Base-by-base conservation (phyloP, 441 rosid genomes). In the Rhodomyrtus psidioides region DNA sequence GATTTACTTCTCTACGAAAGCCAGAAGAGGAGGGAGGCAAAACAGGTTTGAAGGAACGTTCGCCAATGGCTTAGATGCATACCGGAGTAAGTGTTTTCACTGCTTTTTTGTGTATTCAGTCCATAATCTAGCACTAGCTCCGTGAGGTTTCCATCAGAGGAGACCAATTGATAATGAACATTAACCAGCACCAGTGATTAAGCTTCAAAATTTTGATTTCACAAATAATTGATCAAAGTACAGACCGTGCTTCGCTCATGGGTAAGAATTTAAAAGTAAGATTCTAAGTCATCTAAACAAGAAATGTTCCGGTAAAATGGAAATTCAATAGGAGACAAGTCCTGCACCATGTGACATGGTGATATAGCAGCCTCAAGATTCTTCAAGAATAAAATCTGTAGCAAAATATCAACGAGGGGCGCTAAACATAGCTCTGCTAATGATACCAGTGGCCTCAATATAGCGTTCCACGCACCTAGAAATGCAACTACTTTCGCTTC, bases 381-480 rank as follows among this genome's bases (percentile, higher is more conserved):
- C 59, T 82, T 55, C 81, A 70, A 74, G 65, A 81, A 84, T 70
- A 70, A 81, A 34, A 30, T 21, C 42, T 62, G 42, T 65, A 53
- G 83, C 51, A 26, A 79, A 28, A 83, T 53, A 26, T 90, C 88
- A 93, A 58, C 91, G 98, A 1, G 85, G 90, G 5, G 89, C 58
- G 49, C 55, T 91, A 85, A 96, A 94, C 74, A 97, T 94, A 55
- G 99, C 94, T 84, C 90, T 90, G 88, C 95, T 90, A 53, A 96
- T 83, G 28, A 97, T 94, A 30, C 95, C 96, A 9, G 97, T 94
- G 70, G 99, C 99, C 88, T 97, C 99, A 24, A 96, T 91, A 90
- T 96, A 97, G 59, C 98, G 98, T 87, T 97, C 99, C 87, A 96
- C 96, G 51, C 99, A 97, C 93, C 99, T 92, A 8, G 98, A 96